Conservation (phyloP, 495 filamentous ascomycete genomes). For the Hypomontagnella submonticulosa region DNA sequence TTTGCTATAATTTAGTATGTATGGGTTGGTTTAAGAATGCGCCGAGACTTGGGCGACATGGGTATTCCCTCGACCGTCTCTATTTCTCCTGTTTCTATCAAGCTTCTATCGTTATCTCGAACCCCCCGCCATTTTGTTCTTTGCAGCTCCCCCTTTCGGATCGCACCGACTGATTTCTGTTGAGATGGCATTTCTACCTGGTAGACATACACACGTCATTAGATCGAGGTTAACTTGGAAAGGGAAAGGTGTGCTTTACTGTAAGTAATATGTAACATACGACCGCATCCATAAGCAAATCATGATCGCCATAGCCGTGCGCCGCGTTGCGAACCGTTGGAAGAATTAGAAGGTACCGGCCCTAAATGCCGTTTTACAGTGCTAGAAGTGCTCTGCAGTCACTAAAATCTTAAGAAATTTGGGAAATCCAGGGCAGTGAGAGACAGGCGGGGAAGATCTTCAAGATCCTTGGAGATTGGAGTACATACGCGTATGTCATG, state of each 20-base stretch:
- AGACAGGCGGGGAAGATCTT: constrained; percentile 26
- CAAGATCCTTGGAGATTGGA: constrained; percentile 39
- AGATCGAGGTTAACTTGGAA: constrained; percentile 22
- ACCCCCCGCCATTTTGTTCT: constrained; percentile 44
- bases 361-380: constrained; percentile 28
- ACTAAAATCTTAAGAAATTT: constrained; percentile 23
- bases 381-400: background rate
- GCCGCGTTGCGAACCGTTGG: constrained; percentile 26
- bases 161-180: constrained; percentile 33
- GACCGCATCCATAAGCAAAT: constrained; percentile 39
- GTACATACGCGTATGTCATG: constrained; percentile 7
- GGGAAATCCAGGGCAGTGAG: constrained; percentile 25
- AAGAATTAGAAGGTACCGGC: constrained; percentile 30
- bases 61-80: constrained; percentile 25
- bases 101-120: constrained; percentile 51
- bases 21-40: constrained; percentile 21
- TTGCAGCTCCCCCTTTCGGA: constrained; percentile 50
- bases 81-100: constrained; percentile 41
- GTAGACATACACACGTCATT: constrained; percentile 23
- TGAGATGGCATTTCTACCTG: constrained; percentile 24
- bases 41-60: constrained; percentile 38
- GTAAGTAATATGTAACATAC: constrained; percentile 39
- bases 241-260: constrained; percentile 35
- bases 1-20: constrained; percentile 26
- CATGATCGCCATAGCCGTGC: constrained; percentile 27